These are phyloP conservation scores for Xylaria polymorpha DNA, from an alignment of 2,329 filamentous ascomycete species.

Conservation along the genomic window DNA sequence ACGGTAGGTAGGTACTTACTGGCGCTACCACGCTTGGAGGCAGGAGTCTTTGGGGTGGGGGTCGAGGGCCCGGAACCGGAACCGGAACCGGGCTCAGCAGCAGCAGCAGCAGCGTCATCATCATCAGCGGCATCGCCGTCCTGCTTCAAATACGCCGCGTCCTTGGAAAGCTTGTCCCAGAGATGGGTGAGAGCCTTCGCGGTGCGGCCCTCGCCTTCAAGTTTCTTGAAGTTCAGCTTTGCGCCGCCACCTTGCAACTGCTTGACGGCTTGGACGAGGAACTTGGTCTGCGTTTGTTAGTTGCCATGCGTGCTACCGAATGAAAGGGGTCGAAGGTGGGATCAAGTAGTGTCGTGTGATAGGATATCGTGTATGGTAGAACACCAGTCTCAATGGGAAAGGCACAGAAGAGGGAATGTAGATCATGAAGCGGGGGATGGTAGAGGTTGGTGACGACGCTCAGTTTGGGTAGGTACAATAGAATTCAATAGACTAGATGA, in stretches of 20 bases:
- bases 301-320: background rate
- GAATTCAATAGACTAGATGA: background rate
- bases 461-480: background rate
- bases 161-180: constrained; percentile 25
- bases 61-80: background rate
- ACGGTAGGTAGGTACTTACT: constrained; percentile 13
- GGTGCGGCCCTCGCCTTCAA: constrained; percentile 10
- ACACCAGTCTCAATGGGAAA: background rate
- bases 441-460: background rate
- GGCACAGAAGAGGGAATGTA: background rate
- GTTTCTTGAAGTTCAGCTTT: background rate
- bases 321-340: background rate
- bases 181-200: background rate
- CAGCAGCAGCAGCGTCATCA: background rate
- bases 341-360: background rate
- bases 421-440: background rate
- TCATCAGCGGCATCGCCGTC: background rate
- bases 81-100: background rate
- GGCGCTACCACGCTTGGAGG: constrained; percentile 3
- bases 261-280: constrained; percentile 15
- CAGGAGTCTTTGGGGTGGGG: constrained; percentile 2
- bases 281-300: constrained; percentile 1
- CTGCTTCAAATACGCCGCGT: background rate
- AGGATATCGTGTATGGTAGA: background rate
- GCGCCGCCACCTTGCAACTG: constrained; percentile 8